Base-by-base conservation (phyloP, 78 protist genomes). In the Tieghemostelium lacteum region DNA sequence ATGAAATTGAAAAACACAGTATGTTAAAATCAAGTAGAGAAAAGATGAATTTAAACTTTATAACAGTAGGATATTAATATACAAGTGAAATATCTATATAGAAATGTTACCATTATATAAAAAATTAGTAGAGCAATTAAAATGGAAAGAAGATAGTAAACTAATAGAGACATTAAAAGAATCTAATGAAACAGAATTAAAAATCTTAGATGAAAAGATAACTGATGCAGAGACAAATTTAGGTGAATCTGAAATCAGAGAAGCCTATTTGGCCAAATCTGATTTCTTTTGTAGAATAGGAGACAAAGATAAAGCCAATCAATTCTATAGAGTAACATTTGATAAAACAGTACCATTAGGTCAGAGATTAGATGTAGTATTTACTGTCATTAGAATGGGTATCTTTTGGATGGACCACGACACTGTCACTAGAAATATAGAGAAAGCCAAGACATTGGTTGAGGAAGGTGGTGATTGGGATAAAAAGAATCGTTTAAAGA, bases 381-480 rank as follows among this genome's bases (percentile, higher is more conserved):
- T 98, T 77, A 26, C 63, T 36, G 34, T 75, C 64, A 80, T 96
- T 57, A 91, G 99, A 22, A 62, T 98, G 61, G 98, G 98, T 34
- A 42, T 98, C 55, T 97, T 97, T 62, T 89, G 88, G 93, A 60
- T 31, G 67, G 99, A 98, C 92, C 58, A 69, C 12, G 87, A 55
- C 24, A 54, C 96, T 24, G 60, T 96, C 28, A 29, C 39, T n/a
- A 19, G 65, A 22, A 75, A 88, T 72, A 49, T 98, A 26, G 98
- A 86, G 10, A 50, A 66, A 37, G 99, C 99, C 0, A 67, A 95
- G 55, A 33, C 37, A 67, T 86, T 87, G 31, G 86, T 87, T 19
- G 93, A 87, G 45, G 88, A 93, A 33, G 99, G 99, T 14, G 98
- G 99, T 58, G 99, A 98, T 73, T 98, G 99, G 99, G 99, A 98